phyloP scores from a whole-genome alignment of 129 eudicot species.

The Lactuca sativa region DNA sequence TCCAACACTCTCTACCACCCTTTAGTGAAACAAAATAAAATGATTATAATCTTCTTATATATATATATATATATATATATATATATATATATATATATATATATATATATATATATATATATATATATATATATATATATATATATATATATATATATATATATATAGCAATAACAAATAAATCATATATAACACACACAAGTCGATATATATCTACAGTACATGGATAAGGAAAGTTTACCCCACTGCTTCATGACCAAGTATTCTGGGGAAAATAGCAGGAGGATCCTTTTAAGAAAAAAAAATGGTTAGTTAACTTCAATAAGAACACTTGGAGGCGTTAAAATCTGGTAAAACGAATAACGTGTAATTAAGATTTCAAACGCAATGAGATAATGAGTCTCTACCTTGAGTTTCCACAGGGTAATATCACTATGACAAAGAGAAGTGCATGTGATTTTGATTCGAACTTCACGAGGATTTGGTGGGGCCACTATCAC shows the following conservation, averaged over 20 bases:
- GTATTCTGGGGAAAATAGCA: conserved; percentile 65
- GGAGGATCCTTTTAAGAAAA: conserved; percentile 63
- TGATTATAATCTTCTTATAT: conserved; percentile 10
- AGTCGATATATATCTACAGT: too few species aligned
- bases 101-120: too few species aligned
- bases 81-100: too few species aligned
- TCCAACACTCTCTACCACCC: conserved; percentile 88
- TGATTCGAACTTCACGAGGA: conserved; percentile 50
- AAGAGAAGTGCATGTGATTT: conserved; percentile 60
- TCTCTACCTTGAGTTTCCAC: conserved; percentile 50
- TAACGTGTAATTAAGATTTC: background rate
- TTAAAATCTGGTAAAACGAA: conserved; percentile 24
- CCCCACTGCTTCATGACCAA: conserved; percentile 97
- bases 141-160: too few species aligned
- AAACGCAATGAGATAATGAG: background rate
- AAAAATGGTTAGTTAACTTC: background rate
- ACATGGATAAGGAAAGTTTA: conserved; percentile 22
- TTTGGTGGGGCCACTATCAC: conserved; percentile 55
- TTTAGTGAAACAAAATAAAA: conserved; percentile 26
- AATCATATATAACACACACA: too few species aligned
- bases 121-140: too few species aligned
- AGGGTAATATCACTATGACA: conserved; percentile 60
- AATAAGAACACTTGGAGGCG: conserved; percentile 22
- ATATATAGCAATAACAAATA: too few species aligned
- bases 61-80: background rate